Conservation (phyloP, 306 rosid species). For the Medicago lupulina region DNA sequence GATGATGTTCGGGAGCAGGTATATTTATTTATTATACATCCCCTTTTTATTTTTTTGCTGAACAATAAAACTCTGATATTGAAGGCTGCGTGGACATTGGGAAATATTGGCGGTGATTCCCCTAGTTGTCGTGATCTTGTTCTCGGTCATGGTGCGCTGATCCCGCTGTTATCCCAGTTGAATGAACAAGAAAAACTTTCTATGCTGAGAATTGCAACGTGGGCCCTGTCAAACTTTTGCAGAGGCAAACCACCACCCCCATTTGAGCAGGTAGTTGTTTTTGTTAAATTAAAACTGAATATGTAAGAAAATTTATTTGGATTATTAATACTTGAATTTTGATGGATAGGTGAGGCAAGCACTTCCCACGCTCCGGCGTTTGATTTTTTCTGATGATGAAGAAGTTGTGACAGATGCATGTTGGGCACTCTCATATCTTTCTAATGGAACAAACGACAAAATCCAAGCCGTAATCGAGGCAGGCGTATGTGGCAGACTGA, state of each 20-base stretch:
- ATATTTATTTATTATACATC: too few relatives aligned
- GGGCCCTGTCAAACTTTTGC: background rate
- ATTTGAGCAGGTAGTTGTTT: background rate
- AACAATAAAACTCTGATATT: too few relatives aligned
- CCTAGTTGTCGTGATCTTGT: background rate
- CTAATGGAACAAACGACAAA: background rate
- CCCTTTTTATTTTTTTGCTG: too few relatives aligned
- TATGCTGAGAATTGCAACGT: background rate
- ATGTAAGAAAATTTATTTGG: too few relatives aligned
- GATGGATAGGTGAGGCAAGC: background rate
- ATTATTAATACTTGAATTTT: background rate
- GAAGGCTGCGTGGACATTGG: background rate
- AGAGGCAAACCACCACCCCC: background rate
- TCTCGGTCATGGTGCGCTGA: background rate
- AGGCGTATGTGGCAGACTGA: background rate
- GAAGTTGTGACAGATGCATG: background rate
- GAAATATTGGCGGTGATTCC: background rate
- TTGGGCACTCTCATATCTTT: background rate
- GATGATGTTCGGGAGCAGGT: constrained; percentile 99
- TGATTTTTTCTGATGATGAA: background rate
- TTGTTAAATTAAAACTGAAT: background rate
- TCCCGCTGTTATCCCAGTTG: background rate
- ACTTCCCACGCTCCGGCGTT: background rate
- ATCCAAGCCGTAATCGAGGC: background rate
- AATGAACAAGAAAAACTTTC: background rate